Conservation (phyloP, 2,329 filamentous ascomycete species). For the Huntiella decipiens region DNA sequence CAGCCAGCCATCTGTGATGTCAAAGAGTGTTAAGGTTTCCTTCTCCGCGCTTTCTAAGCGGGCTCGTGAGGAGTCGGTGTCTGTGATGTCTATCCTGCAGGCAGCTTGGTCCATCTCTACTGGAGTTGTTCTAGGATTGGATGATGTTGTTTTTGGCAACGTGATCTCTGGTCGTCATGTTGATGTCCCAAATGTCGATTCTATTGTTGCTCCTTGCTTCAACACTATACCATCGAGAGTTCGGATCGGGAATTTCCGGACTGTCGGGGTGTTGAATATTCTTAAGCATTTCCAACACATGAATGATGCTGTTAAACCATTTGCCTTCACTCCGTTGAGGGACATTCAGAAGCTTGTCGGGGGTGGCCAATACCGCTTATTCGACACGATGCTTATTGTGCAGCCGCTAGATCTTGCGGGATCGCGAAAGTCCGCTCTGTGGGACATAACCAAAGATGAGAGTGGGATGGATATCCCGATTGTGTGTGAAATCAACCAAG, state of each 20-base stretch:
- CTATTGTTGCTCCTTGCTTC: slow-evolving; percentile 75
- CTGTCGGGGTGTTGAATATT: slow-evolving; percentile 30
- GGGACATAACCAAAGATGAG: slow-evolving; percentile 36
- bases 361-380: slow-evolving; percentile 32
- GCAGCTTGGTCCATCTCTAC: slow-evolving; percentile 53
- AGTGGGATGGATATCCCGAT: slow-evolving; percentile 57
- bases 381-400: slow-evolving; percentile 64
- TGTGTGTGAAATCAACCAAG: slow-evolving; percentile 54
- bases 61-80: slow-evolving; percentile 23
- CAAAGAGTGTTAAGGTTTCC: neutral
- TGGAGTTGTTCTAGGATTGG: slow-evolving; percentile 29
- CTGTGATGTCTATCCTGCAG: slow-evolving; percentile 50
- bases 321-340: slow-evolving; percentile 59
- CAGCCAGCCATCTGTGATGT: neutral
- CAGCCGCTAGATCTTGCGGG: slow-evolving; percentile 38
- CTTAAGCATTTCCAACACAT: slow-evolving; percentile 39
- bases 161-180: slow-evolving; percentile 62
- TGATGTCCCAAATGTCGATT: slow-evolving; percentile 44
- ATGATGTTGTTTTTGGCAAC: slow-evolving; percentile 72
- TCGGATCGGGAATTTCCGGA: slow-evolving; percentile 26
- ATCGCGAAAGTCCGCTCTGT: slow-evolving; percentile 33
- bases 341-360: slow-evolving; percentile 40
- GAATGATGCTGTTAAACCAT: slow-evolving; percentile 42
- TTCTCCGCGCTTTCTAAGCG: neutral
- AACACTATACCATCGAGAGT: slow-evolving; percentile 65